Evolutionary conservation across 805 yeast species (phyloP), one percentile per base, ranked within the genome.

Genomic region (Metschnikowia sp.): DNA sequence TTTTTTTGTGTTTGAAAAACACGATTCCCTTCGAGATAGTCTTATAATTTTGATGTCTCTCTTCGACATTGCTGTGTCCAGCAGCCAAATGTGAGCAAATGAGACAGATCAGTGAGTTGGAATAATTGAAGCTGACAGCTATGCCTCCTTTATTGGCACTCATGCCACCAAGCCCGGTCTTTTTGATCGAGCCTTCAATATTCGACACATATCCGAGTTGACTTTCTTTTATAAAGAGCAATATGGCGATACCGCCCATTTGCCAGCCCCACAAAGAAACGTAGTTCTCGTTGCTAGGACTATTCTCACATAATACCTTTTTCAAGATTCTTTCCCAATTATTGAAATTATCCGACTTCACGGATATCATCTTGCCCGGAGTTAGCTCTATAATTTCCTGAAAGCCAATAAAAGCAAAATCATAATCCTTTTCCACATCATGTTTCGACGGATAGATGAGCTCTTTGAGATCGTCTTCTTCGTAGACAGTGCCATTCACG

Each of bases 111-210:
- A 79, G 80, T 10, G 92, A 81, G 31, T 81, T 81, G 11, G 84
- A 81, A 49, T 83, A 77, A 22, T 76, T 69, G 58, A 88, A 75
- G 52, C 91, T 78, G 3, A 86, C 79, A 0, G 86, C 84, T 38
- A 87, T 80, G 2, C 88, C 96, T 4, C 96, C 96, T 63, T 88
- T 83, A 57, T 83, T 83, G 10, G 82, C 82, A 47, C 95, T 83
- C 67, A 90, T 83, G 6, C 99, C 99, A 31, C 96, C 96, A 42
- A 92, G 76, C 0, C 99, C 99, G 0, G 98, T 91, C 59, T 92
- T 92, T 56, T 88, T 91, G 34, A 83, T 78, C 32, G 85, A 78
- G 1, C 91, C 83, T 56, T 83, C 86, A 28, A 90, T 74, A 41
- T 81, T 77, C 36, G 79, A 75, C 32, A 90, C 76, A 41, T 76